Base-by-base conservation (phyloP, 768 basidiomycete species). In the Coprinopsis cinerea region DNA sequence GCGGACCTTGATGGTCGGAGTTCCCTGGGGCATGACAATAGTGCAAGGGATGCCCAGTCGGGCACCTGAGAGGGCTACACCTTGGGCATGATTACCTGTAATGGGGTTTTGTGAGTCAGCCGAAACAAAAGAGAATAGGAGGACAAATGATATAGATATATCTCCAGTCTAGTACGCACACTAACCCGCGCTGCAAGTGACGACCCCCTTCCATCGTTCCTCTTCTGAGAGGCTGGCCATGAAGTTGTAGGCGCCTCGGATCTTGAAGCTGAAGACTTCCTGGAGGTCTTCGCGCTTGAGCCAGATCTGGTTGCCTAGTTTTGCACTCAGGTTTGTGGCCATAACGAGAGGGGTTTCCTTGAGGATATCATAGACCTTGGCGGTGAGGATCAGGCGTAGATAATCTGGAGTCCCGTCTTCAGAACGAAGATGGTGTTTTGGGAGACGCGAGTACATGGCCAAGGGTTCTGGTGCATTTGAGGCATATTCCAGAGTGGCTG, bases 221-320 rank as follows among this genome's bases (percentile, higher is more conserved):
- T 93, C 91, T 26, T 87, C 84, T 6, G 74, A 73, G 28, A 99
- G 72, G 65, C 79, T 78, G 18, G 91, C 91, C 95, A 99, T 99
- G 60, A 96, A 90, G 66, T 99, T 99, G 72, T 96, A 99, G 26
- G 96, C 96, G 20, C 96, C 96, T 3, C 96, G 77, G 41, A 98
- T 93, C 64, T 99, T 99, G 82, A 99, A 99, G 64, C 91, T 94
- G 66, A 99, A 99, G 17, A 99, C 96, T 60, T 92, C 86, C 40
- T 98, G 95, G 2, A 96, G 76, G 61, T 99, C 96, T 67, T 99
- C 96, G 22, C 96, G 82, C 69, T 99, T 99, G 51, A 99, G 79
- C 82, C 86, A 94, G 67, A 99, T 87, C 57, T 94, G 81, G 63
- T 92, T 92, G 1, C 96, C 96, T 1, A 98, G 74, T 53, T 86